Base-by-base conservation (phyloP, 2,329 filamentous ascomycete species). In the Fonsecaea monophora region DNA sequence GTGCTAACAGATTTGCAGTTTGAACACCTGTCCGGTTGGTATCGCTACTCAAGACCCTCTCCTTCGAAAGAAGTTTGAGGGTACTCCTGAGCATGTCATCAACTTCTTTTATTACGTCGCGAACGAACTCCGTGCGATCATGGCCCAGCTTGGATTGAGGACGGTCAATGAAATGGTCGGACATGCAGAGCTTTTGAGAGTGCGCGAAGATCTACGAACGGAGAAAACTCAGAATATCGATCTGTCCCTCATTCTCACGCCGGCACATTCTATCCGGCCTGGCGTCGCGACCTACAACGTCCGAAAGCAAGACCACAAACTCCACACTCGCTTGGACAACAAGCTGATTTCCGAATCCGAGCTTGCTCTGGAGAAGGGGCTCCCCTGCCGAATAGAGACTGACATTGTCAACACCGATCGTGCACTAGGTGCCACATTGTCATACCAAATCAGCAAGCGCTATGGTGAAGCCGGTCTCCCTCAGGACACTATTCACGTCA, bases 101-200 rank as follows among this genome's bases (percentile, higher is more conserved):
- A 98, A 97, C 85, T 97, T 97, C 85, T 97, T 97, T 83, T 98
- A 97, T 83, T 98, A 97, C 76, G 86, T 98, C 60, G 91, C 94
- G 73, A 98, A 98, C 76, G 94, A 98, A 82, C 87, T 98, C 66
- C 90, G 94, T 77, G 92, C 94, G 40, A 96, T 98, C 80, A 97
- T 98, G 94, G 94, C 94, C 59, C 92, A 91, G 81, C 88, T 97
- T 74, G 94, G 94, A 72, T 92, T 96, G 87, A 90, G 94, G 71
- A 96, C 92, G 68, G 90, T 98, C 78, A 98, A 97, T 77, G 94
- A 98, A 79, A 97, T 97, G 94, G 92, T 98, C 75, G 94, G 94
- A 21, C 92, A 90, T 72, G 94, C 92, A 30, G 94, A 98, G 79
- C 86, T 90, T 45, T 85, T 98, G 59, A 91, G 88, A 81, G 90